Percentiles rank a stretch among this genome's conserved stretches.
Evolutionary conservation across 2,329 filamentous ascomycete genomes (phyloP).

Genomic region (Aspergillus proliferans): DNA sequence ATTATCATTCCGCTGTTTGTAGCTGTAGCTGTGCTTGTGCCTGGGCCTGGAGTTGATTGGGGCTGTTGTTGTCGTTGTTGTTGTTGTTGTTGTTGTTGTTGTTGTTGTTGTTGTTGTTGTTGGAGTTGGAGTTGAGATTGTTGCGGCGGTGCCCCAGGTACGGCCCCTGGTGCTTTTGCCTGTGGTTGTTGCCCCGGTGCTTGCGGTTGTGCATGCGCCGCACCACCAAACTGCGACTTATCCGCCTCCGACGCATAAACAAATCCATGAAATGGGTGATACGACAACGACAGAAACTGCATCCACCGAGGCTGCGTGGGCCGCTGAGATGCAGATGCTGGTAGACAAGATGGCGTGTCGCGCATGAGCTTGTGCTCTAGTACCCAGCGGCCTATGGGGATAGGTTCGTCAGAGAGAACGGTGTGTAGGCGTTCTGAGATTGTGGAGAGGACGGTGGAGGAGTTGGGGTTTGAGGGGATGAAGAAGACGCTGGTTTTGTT

Average conservation of each 20-base stretch:
- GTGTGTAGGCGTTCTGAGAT: slow-evolving; percentile 36
- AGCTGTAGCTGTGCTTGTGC: slow-evolving; percentile 4
- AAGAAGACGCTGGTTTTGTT: slow-evolving; percentile 34
- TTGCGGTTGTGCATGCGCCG: slow-evolving; percentile 6
- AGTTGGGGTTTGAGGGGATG: slow-evolving; percentile 36
- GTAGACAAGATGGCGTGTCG: slow-evolving; percentile 37
- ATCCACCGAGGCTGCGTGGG: slow-evolving; percentile 31
- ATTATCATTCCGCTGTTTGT: slow-evolving; percentile 27
- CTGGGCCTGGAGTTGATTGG: not conserved
- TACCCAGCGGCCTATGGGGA: slow-evolving; percentile 33
- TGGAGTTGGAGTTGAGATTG: slow-evolving; percentile 1
- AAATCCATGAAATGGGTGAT: slow-evolving; percentile 35
- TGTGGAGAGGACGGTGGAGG: slow-evolving; percentile 27
- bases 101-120: no score
- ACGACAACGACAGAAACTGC: slow-evolving; percentile 38
- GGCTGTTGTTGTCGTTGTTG: slow-evolving; percentile 1
- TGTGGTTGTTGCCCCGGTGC: slow-evolving; percentile 7
- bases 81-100: no score
- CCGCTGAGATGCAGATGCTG: slow-evolving; percentile 26
- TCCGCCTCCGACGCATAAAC: slow-evolving; percentile 30
- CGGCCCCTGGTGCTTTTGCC: not conserved
- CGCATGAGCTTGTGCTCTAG: slow-evolving; percentile 39
- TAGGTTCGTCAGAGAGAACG: slow-evolving; percentile 28
- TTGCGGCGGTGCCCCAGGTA: slow-evolving; percentile 1
- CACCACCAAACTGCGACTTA: slow-evolving; percentile 8